These are phyloP conservation scores for Acanthamoeba sp. DNA, from an alignment of 208 protist species.

Conservation along the genomic window DNA sequence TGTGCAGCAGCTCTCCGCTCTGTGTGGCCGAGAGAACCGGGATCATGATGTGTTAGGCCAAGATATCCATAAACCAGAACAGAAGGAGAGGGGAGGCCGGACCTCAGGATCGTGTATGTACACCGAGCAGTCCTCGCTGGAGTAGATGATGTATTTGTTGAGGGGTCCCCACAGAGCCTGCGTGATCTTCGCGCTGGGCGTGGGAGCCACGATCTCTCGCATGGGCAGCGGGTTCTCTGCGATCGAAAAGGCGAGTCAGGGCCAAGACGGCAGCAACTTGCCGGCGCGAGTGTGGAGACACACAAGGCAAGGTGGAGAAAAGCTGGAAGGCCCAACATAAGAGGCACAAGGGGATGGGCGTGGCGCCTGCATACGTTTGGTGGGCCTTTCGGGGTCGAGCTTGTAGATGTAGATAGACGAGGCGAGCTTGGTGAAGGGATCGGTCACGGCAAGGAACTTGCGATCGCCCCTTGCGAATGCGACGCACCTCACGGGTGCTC, in stretches of 20 bases:
- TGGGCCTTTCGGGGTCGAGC: conserved; percentile 79
- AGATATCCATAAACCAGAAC: background rate
- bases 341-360: background rate
- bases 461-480: conserved; percentile 94
- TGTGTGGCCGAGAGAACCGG: conserved; percentile 47
- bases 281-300: too few species aligned
- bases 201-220: conserved; percentile 54
- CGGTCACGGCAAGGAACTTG: conserved; percentile 94
- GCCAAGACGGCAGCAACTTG: background rate
- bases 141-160: conserved; percentile 96
- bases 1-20: conserved; percentile 78
- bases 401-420: conserved; percentile 94
- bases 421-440: conserved; percentile 90
- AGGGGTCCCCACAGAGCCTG: conserved; percentile 95
- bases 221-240: conserved; percentile 22
- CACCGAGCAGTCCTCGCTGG: conserved; percentile 94
- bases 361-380: background rate
- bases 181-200: conserved; percentile 89
- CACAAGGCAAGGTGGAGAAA: too few species aligned
- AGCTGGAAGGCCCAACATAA: background rate
- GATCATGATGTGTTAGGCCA: background rate
- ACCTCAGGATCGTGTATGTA: conserved; percentile 92
- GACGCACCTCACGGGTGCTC: conserved; percentile 84
- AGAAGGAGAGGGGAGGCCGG: background rate
- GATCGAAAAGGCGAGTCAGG: background rate